phyloP scores from a whole-genome alignment of 768 basidiomycete genomes.

The Termitomyces sp. region DNA sequence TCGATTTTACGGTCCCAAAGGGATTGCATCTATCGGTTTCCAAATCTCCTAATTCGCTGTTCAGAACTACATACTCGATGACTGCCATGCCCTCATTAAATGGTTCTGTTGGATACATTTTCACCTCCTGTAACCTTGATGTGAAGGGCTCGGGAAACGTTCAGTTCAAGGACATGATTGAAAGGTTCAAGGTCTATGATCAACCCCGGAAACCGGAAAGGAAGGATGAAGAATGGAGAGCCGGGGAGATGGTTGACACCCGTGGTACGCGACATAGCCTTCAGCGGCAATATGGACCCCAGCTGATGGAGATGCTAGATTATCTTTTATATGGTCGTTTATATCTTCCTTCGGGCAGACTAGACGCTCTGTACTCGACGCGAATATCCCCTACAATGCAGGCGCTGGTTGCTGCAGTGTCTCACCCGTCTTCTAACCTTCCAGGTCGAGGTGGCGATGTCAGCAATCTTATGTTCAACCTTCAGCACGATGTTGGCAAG shows the following conservation, averaged over 20 bases:
- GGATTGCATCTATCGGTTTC: slow-evolving; percentile 77
- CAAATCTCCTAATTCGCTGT: slow-evolving; percentile 84
- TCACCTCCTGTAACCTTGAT: slow-evolving; percentile 80
- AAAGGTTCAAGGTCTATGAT: slow-evolving; percentile 80
- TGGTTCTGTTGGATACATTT: slow-evolving; percentile 91
- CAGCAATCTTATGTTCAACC: slow-evolving; percentile 73
- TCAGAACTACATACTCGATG: slow-evolving; percentile 89
- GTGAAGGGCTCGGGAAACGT: slow-evolving; percentile 65
- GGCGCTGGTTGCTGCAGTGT: slow-evolving; percentile 79
- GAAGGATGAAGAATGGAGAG: slow-evolving; percentile 76
- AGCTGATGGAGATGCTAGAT: slow-evolving; percentile 40
- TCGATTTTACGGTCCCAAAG: slow-evolving; percentile 85
- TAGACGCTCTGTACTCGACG: slow-evolving; percentile 87
- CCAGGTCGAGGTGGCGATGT: slow-evolving; percentile 40
- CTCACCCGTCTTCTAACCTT: slow-evolving; percentile 58
- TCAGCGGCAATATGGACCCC: slow-evolving; percentile 10
- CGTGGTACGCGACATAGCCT: slow-evolving; percentile 47
- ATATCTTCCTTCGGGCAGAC: slow-evolving; percentile 81
- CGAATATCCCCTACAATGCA: slow-evolving; percentile 76
- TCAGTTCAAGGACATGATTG: slow-evolving; percentile 83
- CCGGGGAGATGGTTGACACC: slow-evolving; percentile 70
- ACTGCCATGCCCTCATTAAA: slow-evolving; percentile 90
- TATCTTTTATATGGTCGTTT: slow-evolving; percentile 91
- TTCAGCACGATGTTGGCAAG: slow-evolving; percentile 90
- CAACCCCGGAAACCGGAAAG: slow-evolving; percentile 75